Conservation (phyloP, 176 grass and related monocot species). For the Bolboschoenus planiculmis region DNA sequence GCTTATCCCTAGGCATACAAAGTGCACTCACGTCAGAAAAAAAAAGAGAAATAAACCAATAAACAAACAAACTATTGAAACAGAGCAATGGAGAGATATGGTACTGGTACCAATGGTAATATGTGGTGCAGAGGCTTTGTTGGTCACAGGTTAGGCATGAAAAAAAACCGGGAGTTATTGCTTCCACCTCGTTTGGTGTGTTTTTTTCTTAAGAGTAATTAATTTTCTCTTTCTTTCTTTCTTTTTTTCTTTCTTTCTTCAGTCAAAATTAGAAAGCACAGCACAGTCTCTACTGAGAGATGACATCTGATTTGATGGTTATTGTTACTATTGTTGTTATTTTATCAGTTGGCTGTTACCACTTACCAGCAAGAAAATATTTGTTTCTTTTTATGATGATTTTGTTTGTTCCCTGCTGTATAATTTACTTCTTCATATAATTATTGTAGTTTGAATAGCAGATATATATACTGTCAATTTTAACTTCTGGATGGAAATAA, state of each 20-base stretch:
- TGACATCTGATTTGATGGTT: slow-evolving; percentile 1
- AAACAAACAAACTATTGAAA: background rate
- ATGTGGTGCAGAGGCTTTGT: background rate
- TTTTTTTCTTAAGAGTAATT: background rate
- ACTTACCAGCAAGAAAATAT: background rate
- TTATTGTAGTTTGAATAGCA: no score
- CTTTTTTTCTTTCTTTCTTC: background rate
- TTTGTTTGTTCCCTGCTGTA: background rate
- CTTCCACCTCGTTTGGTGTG: background rate
- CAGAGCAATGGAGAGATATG: background rate
- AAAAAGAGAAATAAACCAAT: background rate
- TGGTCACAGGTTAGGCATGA: background rate
- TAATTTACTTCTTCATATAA: no score
- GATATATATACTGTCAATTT: background rate
- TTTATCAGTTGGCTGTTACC: background rate
- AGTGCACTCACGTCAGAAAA: background rate
- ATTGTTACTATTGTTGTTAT: background rate
- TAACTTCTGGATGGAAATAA: no score
- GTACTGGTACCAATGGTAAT: slow-evolving; percentile 6
- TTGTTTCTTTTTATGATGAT: background rate
- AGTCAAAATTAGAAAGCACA: background rate
- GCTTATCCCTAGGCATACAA: slow-evolving; percentile 9
- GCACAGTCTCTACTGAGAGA: background rate
- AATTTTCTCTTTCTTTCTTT: background rate
- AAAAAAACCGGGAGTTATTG: slow-evolving; percentile 14